Percentiles rank a stretch among this genome's conserved stretches.
Conservation (phyloP, 495 filamentous ascomycete genomes). For the Tuber brumale region DNA sequence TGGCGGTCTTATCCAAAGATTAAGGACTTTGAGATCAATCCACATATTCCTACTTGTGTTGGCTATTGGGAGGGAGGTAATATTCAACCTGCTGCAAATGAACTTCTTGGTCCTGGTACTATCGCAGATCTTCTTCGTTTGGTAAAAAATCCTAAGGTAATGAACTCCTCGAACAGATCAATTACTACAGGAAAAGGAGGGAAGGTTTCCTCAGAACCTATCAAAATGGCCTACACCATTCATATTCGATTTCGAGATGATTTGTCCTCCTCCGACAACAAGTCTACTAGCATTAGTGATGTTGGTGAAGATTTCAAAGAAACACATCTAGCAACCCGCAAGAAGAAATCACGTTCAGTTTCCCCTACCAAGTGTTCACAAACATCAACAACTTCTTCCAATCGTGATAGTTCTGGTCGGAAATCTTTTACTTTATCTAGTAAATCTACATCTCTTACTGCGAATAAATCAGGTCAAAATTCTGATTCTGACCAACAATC, state of each 20-base stretch:
- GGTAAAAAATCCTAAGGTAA: background rate
- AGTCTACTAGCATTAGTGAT: background rate
- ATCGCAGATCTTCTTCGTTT: background rate
- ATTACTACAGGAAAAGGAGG: background rate
- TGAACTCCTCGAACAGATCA: background rate
- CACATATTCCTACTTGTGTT: background rate
- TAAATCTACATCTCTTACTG: background rate
- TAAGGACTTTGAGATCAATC: background rate
- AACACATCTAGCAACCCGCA: background rate
- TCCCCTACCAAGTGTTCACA: background rate
- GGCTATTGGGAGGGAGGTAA: background rate
- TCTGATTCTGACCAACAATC: background rate
- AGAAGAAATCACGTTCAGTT: background rate
- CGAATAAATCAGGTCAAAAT: background rate
- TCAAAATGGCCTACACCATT: background rate
- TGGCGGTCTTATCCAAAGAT: background rate
- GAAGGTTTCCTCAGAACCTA: background rate
- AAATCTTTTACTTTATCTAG: background rate
- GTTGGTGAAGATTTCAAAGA: background rate
- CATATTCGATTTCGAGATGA: background rate
- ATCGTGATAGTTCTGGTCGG: background rate
- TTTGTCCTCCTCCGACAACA: background rate
- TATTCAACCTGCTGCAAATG: background rate
- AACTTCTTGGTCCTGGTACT: background rate
- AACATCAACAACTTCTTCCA: background rate